These are phyloP conservation scores for Xylariomycetidae sp. DNA, from an alignment of 2,329 filamentous ascomycete species.

Conservation along the genomic window DNA sequence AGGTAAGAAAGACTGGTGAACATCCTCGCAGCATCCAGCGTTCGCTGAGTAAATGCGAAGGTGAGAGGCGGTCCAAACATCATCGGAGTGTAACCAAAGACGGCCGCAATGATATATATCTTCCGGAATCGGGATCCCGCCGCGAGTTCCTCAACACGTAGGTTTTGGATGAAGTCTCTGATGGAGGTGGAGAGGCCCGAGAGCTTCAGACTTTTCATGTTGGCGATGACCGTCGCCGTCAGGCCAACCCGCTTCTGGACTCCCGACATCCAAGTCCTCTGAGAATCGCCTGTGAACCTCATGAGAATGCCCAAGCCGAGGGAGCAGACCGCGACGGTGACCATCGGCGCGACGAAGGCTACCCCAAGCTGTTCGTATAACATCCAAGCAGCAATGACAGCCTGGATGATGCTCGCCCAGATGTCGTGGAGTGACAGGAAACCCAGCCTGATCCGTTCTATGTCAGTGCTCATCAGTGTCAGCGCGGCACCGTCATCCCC, in stretches of 20 bases:
- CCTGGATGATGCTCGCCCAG: conserved; percentile 35
- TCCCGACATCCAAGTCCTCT: background rate
- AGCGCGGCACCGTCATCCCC: conserved; percentile 33
- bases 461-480: conserved; percentile 42
- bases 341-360: conserved; percentile 38
- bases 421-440: conserved; percentile 30
- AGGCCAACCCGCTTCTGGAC: background rate
- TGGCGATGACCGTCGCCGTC: background rate
- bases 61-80: background rate
- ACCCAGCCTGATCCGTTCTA: conserved; percentile 34
- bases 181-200: background rate
- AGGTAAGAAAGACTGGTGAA: background rate
- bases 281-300: no score
- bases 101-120: background rate
- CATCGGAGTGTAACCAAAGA: background rate
- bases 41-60: background rate
- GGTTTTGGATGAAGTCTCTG: background rate
- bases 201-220: background rate
- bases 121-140: background rate
- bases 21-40: background rate
- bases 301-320: no score
- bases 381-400: conserved; percentile 39
- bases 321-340: no score
- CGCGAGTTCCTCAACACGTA: background rate
- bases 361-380: conserved; percentile 40